phyloP scores from a whole-genome alignment of 192 early-diverging fungal species.

The Fimicolochytrium jonesii region DNA sequence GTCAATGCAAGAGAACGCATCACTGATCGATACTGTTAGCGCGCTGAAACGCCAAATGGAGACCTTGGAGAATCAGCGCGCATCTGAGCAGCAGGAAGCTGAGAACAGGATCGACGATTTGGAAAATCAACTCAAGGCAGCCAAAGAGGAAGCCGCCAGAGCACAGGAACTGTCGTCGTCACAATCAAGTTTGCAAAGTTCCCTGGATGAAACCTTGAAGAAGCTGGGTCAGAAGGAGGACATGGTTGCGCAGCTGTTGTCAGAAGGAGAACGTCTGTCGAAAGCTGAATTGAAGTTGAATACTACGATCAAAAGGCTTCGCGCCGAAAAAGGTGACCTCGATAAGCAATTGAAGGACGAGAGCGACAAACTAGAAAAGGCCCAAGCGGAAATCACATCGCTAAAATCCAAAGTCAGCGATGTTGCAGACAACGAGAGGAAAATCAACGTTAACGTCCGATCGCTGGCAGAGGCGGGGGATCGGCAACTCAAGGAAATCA shows the following conservation, averaged over 20 bases:
- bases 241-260: constrained; percentile 26
- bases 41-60: constrained; percentile 24
- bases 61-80: constrained; percentile 8
- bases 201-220: constrained; percentile 22
- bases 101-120: constrained; percentile 23
- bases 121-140: neutral
- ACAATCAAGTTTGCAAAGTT: constrained; percentile 7
- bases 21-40: constrained; percentile 27
- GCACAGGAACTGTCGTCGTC: neutral
- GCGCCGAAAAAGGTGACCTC: constrained; percentile 55
- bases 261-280: constrained; percentile 67
- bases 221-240: constrained; percentile 36
- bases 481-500: constrained; percentile 38
- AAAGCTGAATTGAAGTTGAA: constrained; percentile 65
- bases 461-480: constrained; percentile 18
- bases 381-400: constrained; percentile 15
- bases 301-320: constrained; percentile 69
- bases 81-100: constrained; percentile 10
- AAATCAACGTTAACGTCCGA: constrained; percentile 18
- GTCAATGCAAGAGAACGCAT: constrained; percentile 34
- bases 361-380: constrained; percentile 21
- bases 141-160: neutral
- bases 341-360: constrained; percentile 54
- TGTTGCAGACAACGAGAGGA: constrained; percentile 27
- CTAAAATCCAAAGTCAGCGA: constrained; percentile 24